phyloP scores from a whole-genome alignment of 139 green algal genomes.

The Medakamo hakoo region DNA sequence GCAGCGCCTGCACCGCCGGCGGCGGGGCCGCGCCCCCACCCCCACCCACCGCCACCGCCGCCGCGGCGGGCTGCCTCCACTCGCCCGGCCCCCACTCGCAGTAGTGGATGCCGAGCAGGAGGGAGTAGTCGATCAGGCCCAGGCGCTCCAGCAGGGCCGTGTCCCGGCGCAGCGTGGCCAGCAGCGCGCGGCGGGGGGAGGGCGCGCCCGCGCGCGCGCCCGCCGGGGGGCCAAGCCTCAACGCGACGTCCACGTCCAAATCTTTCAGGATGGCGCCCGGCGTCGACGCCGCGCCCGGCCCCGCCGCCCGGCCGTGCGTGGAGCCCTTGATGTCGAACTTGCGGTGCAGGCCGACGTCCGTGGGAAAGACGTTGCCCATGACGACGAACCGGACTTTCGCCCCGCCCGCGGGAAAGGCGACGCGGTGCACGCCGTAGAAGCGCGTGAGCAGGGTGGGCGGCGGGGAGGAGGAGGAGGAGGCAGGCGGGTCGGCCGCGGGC shows the following conservation, averaged over 20 bases:
- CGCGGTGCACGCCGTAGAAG: constrained; percentile 60
- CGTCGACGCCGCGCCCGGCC: constrained; percentile 2
- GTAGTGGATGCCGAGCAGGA: constrained; percentile 54
- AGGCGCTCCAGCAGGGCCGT: constrained; percentile 32
- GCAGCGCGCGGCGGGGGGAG: no score
- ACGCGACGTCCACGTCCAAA: constrained; percentile 43
- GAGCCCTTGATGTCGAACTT: constrained; percentile 91
- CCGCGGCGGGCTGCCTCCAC: constrained; percentile 14
- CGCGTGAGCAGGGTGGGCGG: constrained; percentile 45
- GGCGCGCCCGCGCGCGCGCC: constrained; percentile 11
- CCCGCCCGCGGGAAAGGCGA: constrained; percentile 26
- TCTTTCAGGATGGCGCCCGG: constrained; percentile 42
- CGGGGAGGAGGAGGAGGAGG: constrained; percentile 15
- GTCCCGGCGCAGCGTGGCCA: constrained; percentile 40
- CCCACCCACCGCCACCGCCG: no score
- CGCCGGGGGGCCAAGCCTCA: constrained; percentile 3
- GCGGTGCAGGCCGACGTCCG: constrained; percentile 70
- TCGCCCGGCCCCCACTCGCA: constrained; percentile 14
- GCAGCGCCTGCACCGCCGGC: no score
- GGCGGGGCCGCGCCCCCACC: background rate
- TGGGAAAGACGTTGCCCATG: constrained; percentile 87
- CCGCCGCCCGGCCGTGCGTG: constrained; percentile 41
- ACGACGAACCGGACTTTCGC: constrained; percentile 81
- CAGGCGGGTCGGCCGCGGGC: no score
- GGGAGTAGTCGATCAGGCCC: constrained; percentile 62